These are phyloP conservation scores for Penicillium capsulatum DNA, from an alignment of 2,329 filamentous ascomycete species.

Conservation along the genomic window DNA sequence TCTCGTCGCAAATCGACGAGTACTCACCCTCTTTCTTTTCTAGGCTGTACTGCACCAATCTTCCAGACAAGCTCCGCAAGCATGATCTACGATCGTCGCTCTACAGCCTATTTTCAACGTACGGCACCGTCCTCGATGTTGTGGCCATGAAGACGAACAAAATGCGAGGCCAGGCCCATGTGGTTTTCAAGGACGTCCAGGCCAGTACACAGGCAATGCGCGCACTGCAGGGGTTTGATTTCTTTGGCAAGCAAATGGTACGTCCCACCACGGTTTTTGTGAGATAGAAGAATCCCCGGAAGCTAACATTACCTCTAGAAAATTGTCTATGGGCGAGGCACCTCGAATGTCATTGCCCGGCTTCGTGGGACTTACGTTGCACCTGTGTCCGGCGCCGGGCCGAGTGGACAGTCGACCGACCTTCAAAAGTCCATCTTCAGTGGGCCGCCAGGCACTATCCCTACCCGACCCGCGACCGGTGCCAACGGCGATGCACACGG, in stretches of 20 bases:
- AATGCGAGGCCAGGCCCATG: conserved; percentile 94
- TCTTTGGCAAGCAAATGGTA: conserved; percentile 83
- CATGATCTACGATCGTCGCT: conserved; percentile 78
- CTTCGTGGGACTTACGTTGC: conserved; percentile 85
- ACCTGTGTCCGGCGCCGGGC: conserved; percentile 48
- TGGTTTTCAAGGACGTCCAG: conserved; percentile 84
- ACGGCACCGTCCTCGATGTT: conserved; percentile 87
- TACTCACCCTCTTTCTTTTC: conserved; percentile 20
- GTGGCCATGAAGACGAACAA: conserved; percentile 82
- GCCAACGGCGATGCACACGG: conserved; percentile 50
- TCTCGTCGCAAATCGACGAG: conserved; percentile 4
- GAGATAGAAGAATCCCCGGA: background rate
- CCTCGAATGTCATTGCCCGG: conserved; percentile 83
- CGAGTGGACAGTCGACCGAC: conserved; percentile 64
- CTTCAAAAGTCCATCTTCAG: conserved; percentile 78
- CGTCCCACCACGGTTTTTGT: conserved; percentile 34
- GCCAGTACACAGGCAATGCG: conserved; percentile 93
- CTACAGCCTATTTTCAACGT: conserved; percentile 91
- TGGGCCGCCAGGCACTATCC: conserved; percentile 48
- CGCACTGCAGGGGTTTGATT: conserved; percentile 76
- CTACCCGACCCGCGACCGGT: conserved; percentile 49
- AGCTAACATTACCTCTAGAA: conserved; percentile 52
- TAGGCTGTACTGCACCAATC: conserved; percentile 84
- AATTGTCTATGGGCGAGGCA: conserved; percentile 85
- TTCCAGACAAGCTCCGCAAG: conserved; percentile 88